These are phyloP conservation scores for Wickerhamiella australiensis DNA, from an alignment of 805 yeast genomes.

Conservation along the genomic window DNA sequence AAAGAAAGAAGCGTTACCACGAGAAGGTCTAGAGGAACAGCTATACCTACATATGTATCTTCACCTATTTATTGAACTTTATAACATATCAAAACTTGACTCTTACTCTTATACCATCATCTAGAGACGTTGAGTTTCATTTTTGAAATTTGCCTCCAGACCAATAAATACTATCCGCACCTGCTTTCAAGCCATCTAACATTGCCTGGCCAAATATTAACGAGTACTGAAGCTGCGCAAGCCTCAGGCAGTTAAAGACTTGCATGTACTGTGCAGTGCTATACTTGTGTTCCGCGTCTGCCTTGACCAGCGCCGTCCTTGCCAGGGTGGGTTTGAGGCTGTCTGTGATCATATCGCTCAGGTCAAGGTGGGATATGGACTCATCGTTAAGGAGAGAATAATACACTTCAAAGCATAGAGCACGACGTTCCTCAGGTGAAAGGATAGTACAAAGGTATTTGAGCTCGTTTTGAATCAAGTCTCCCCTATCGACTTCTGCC, in stretches of 20 bases:
- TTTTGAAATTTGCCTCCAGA: neutral
- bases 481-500: constrained; percentile 12
- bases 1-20: neutral
- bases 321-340: constrained; percentile 20
- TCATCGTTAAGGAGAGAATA: constrained; percentile 14
- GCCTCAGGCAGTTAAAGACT: constrained; percentile 19
- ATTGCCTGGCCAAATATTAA: constrained; percentile 9
- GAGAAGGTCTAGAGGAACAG: neutral
- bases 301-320: constrained; percentile 16
- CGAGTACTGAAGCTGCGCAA: constrained; percentile 18
- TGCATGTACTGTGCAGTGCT: constrained; percentile 22
- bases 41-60: neutral
- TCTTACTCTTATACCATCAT: neutral
- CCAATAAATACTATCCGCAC: constrained; percentile 12
- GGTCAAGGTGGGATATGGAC: constrained; percentile 20
- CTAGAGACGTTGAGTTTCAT: neutral
- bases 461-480: constrained; percentile 17
- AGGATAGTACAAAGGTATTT: constrained; percentile 19
- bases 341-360: constrained; percentile 21
- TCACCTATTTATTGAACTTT: neutral
- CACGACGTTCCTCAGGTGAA: constrained; percentile 19
- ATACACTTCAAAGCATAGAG: constrained; percentile 17
- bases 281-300: constrained; percentile 22
- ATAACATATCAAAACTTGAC: neutral
- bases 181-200: constrained; percentile 10